Evolutionary conservation across 352 stramenopile genomes (phyloP), one percentile per base, ranked within the genome.

Genomic region (Thalassiosira pacifica): DNA sequence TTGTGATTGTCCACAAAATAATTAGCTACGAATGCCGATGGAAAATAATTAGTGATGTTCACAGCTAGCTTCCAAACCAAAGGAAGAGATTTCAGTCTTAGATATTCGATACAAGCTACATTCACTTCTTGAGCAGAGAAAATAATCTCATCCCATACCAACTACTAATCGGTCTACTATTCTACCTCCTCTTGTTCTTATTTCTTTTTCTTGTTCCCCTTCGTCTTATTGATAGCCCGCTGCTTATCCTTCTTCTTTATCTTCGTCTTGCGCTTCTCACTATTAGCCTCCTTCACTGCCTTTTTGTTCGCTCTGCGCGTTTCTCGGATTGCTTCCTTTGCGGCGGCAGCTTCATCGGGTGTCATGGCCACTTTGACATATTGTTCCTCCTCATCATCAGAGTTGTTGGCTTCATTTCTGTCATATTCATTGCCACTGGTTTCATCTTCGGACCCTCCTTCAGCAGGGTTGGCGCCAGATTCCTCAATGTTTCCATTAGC

Each of bases 171-270:
- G n/a, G n/a, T n/a, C n/a, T n/a, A n/a, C n/a, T n/a, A n/a, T n/a
- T n/a, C n/a, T n/a, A n/a, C n/a, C n/a, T n/a, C n/a, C n/a, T n/a
- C n/a, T n/a, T n/a, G n/a, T n/a, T n/a, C n/a, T 64, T 71, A 70
- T 83, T 87, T 83, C 53, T 94, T 93, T 40, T 89, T 86, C 40
- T 89, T 97, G 67, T 96, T 96, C 76, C 97, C 98, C 76, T 98
- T 97, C 0, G 96, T 93, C 71, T 98, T 95, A 78, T 98, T 99
- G 84, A 98, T 98, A 78, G 98, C 96, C 72, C 96, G 94, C 88
- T 99, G 99, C 94, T 99, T 99, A 67, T 99, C 92, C 86, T 99
- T 98, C 92, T 99, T 99, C 55, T 98, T 98, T 73, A 99, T 98
- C 87, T 99, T 99, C 29, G 90, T 98, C 90, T 98, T 94, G 22